phyloP scores from a whole-genome alignment of 805 yeast genomes.

The Candida silvatica region DNA sequence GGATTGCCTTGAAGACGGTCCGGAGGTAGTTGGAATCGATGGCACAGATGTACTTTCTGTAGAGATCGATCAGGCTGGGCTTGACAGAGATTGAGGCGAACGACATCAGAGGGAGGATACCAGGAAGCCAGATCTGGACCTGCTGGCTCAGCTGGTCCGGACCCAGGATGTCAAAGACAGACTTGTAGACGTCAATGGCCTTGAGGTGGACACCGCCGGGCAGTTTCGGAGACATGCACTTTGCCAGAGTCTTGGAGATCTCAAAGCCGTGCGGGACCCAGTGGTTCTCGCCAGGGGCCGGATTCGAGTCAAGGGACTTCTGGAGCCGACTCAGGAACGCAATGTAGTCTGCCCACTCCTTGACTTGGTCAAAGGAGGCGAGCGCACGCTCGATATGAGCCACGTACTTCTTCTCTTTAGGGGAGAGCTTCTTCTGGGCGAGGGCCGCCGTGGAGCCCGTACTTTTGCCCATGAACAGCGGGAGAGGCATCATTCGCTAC shows the following conservation, averaged over 20 bases:
- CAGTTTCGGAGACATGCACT: constrained; percentile 69
- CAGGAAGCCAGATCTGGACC: constrained; percentile 82
- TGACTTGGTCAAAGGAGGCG: constrained; percentile 66
- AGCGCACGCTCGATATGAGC: constrained; percentile 68
- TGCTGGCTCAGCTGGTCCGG: constrained; percentile 42
- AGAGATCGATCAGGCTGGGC: constrained; percentile 62
- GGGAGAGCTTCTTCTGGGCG: constrained; percentile 28
- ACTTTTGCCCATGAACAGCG: constrained; percentile 14
- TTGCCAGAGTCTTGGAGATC: constrained; percentile 64
- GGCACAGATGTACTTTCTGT: constrained; percentile 44
- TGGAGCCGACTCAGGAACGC: constrained; percentile 75
- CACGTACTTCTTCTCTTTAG: constrained; percentile 62
- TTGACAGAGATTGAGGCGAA: constrained; percentile 86
- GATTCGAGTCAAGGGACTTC: constrained; percentile 53
- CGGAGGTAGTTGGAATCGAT: constrained; percentile 42
- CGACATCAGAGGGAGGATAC: constrained; percentile 80
- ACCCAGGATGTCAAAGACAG: constrained; percentile 59
- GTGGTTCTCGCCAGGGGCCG: constrained; percentile 30
- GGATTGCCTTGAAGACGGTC: constrained; percentile 54
- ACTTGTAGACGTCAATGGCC: constrained; percentile 67
- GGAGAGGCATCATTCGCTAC: constrained; percentile 23
- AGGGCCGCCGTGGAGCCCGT: constrained; percentile 12
- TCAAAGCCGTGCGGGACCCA: constrained; percentile 63
- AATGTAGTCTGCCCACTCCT: constrained; percentile 98
- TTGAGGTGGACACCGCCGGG: constrained; percentile 97